Evolutionary conservation across 73 alveolate genomes (phyloP).

Genomic region (Blepharisma stoltei): DNA sequence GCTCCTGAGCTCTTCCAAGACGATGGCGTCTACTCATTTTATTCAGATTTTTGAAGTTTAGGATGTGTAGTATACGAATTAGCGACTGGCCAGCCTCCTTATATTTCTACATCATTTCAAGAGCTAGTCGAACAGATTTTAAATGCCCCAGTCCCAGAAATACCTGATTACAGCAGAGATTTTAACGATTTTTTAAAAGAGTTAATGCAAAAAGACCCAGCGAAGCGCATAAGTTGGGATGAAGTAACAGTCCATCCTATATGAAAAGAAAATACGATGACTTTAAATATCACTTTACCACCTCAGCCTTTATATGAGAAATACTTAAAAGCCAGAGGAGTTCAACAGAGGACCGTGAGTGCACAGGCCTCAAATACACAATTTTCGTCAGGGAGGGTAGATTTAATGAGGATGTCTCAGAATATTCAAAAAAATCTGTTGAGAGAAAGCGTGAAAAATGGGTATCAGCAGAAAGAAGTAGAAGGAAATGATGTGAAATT

Average conservation of each 20-base stretch:
- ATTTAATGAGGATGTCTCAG: conserved; percentile 32
- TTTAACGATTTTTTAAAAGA: conserved; percentile 77
- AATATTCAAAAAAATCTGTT: conserved; percentile 69
- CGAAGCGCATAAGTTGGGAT: conserved; percentile 91
- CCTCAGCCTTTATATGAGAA: conserved; percentile 75
- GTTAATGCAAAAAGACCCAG: conserved; percentile 85
- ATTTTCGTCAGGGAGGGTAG: conserved; percentile 34
- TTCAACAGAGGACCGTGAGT: conserved; percentile 50
- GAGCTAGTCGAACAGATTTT: conserved; percentile 78
- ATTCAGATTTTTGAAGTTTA: conserved; percentile 89
- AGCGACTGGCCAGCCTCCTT: conserved; percentile 94
- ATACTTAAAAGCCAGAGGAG: conserved; percentile 51
- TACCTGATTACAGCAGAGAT: conserved; percentile 72
- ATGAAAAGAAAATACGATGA: conserved; percentile 59
- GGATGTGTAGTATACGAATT: conserved; percentile 91
- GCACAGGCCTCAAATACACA: conserved; percentile 38
- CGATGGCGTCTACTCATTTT: conserved; percentile 71
- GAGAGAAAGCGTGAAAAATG: conserved; percentile 44
- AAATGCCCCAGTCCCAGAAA: conserved; percentile 65
- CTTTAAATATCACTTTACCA: conserved; percentile 56
- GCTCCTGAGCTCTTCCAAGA: conserved; percentile 91
- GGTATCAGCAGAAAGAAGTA: conserved; percentile 22
- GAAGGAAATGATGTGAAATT: conserved; percentile 59
- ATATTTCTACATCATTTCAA: conserved; percentile 74
- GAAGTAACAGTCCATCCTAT: conserved; percentile 76